Conservation (phyloP, 2,329 filamentous ascomycete species). For the Cytospora piceicola region DNA sequence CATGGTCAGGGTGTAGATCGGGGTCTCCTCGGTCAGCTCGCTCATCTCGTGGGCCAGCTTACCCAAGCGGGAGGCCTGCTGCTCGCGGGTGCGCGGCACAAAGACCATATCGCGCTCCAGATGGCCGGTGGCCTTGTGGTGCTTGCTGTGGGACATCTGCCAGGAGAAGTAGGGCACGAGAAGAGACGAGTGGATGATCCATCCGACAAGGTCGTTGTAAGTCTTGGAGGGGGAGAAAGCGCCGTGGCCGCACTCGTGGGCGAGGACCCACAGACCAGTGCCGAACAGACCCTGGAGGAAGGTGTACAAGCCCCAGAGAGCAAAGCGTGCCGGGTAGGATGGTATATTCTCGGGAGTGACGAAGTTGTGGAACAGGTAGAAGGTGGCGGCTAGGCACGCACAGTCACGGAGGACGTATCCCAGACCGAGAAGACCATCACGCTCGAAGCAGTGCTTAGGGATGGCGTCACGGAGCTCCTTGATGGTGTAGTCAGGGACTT, state of each 20-base stretch:
- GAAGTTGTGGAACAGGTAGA: conserved; percentile 87
- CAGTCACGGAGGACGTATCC: conserved; percentile 85
- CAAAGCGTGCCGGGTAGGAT: conserved; percentile 66
- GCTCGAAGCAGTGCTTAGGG: conserved; percentile 94
- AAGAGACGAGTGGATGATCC: conserved; percentile 84
- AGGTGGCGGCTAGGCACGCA: conserved; percentile 71
- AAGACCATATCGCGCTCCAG: conserved; percentile 99
- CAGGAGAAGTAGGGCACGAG: conserved; percentile 98
- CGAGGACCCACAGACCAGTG: conserved; percentile 94
- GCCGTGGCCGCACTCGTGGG: conserved; percentile 97
- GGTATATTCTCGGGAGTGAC: conserved; percentile 84
- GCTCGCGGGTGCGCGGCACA: conserved; percentile 85
- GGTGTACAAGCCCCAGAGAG: conserved; percentile 68
- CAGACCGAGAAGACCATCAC: conserved; percentile 76
- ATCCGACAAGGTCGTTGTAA: conserved; percentile 90
- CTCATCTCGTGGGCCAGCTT: conserved; percentile 77
- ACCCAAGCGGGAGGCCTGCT: conserved; percentile 77
- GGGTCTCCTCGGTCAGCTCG: conserved; percentile 94
- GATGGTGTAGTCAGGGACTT: conserved; percentile 93
- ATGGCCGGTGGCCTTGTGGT: conserved; percentile 98
- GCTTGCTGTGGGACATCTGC: conserved; percentile 99
- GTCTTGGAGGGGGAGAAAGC: conserved; percentile 92
- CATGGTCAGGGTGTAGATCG: conserved; percentile 75
- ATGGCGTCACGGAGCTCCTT: conserved; percentile 97
- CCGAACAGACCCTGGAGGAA: conserved; percentile 89